phyloP scores from a whole-genome alignment of 805 yeast species.

The Torulaspora quercuum region DNA sequence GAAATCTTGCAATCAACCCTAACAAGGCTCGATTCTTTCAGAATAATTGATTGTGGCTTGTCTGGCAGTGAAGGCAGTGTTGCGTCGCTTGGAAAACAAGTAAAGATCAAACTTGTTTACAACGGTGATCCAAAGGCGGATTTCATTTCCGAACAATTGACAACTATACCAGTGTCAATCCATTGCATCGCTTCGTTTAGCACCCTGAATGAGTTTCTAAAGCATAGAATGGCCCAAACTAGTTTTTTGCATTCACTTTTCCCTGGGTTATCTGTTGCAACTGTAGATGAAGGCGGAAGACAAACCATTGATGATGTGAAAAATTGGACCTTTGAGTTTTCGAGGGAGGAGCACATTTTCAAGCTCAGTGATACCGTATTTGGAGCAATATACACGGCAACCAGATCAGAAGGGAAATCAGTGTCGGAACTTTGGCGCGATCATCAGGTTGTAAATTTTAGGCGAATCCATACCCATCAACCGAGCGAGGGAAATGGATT shows the following conservation, averaged over 20 bases:
- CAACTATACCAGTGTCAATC: slow-evolving; percentile 39
- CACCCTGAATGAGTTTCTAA: slow-evolving; percentile 44
- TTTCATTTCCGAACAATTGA: slow-evolving; percentile 26
- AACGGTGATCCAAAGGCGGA: slow-evolving; percentile 35
- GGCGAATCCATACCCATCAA: slow-evolving; percentile 32
- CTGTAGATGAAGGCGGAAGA: slow-evolving; percentile 11
- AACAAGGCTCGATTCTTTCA: slow-evolving; percentile 70
- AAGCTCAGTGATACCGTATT: slow-evolving; percentile 69
- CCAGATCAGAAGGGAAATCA: slow-evolving; percentile 40
- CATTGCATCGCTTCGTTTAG: slow-evolving; percentile 53
- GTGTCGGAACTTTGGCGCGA: slow-evolving; percentile 55
- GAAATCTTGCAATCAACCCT: slow-evolving; percentile 66
- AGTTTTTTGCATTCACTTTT: slow-evolving; percentile 25
- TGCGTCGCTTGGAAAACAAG: slow-evolving; percentile 65
- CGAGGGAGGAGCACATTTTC: slow-evolving; percentile 52
- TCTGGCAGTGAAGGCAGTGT: slow-evolving; percentile 44
- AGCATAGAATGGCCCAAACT: slow-evolving; percentile 36
- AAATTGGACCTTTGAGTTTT: slow-evolving; percentile 51
- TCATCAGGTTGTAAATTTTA: slow-evolving; percentile 50
- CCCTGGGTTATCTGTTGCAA: slow-evolving; percentile 17
- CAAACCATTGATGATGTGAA: slow-evolving; percentile 14
- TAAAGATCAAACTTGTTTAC: slow-evolving; percentile 53
- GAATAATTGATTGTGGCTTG: slow-evolving; percentile 46
- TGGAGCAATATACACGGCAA: slow-evolving; percentile 62
- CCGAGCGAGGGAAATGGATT: slow-evolving; percentile 21